These are phyloP conservation scores for Elaeis guineensis DNA, from an alignment of 176 grass and related monocot species.

Conservation along the genomic window DNA sequence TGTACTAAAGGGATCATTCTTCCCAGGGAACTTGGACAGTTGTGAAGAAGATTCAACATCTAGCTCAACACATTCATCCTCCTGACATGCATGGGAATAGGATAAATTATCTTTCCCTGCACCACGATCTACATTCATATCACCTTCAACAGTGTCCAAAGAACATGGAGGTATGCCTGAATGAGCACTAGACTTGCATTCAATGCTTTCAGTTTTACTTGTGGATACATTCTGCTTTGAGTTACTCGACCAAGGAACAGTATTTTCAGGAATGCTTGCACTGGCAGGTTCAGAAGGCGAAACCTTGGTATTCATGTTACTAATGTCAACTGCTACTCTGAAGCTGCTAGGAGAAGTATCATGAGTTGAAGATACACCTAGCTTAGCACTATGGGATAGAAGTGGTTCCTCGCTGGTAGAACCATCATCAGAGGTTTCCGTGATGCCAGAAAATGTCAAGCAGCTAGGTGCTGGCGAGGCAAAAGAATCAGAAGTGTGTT, in stretches of 20 bases:
- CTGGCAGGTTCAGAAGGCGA: slow-evolving; percentile 16
- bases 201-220: slow-evolving; percentile 27
- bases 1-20: background rate
- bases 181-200: background rate
- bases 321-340: background rate
- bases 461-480: background rate
- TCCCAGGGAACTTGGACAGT: too few species aligned
- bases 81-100: slow-evolving; percentile 7
- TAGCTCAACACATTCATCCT: slow-evolving; percentile 16
- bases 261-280: slow-evolving; percentile 27
- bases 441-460: slow-evolving; percentile 4
- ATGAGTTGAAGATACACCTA: slow-evolving; percentile 6
- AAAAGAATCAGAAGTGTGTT: background rate
- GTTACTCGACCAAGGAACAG: slow-evolving; percentile 1
- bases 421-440: slow-evolving; percentile 4
- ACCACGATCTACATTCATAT: slow-evolving; percentile 11
- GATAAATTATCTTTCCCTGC: background rate
- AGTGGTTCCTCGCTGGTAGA: background rate
- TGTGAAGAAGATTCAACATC: background rate
- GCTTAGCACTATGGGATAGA: background rate
- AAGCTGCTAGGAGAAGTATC: background rate
- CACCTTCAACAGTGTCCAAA: background rate
- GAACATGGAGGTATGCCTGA: background rate
- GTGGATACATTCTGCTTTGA: background rate
- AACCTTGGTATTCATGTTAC: background rate